Percentiles rank a stretch among this genome's conserved stretches.
phyloP scores from a whole-genome alignment of 208 protist species.

The Crithidia thermophila region DNA sequence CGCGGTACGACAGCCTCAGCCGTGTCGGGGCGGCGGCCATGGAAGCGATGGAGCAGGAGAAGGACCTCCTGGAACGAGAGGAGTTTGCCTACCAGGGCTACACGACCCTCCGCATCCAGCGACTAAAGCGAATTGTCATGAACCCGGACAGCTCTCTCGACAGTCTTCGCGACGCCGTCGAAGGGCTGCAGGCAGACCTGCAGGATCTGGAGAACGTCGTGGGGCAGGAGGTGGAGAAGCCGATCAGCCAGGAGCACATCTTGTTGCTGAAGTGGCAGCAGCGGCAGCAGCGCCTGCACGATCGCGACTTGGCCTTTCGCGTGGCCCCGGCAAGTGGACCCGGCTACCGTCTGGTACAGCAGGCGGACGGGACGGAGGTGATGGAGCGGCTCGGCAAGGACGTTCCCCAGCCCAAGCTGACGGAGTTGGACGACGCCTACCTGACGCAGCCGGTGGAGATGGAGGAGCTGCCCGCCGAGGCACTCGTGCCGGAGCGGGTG shows the following conservation, averaged over 20 bases:
- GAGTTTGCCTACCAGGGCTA: constrained; percentile 69
- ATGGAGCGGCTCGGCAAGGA: constrained; percentile 22
- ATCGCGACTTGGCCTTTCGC: constrained; percentile 25
- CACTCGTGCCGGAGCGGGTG: constrained; percentile 19
- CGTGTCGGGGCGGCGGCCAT: constrained; percentile 35
- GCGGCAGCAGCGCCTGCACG: constrained; percentile 33
- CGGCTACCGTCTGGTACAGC: constrained; percentile 22
- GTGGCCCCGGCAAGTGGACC: background rate
- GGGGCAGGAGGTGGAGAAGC: constrained; percentile 49
- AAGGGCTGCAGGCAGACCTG: constrained; percentile 40
- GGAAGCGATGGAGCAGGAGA: constrained; percentile 53
- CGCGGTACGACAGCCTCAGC: constrained; percentile 43
- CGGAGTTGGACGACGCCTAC: constrained; percentile 25
- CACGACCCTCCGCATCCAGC: constrained; percentile 57
- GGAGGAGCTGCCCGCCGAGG: constrained; percentile 25
- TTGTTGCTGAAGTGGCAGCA: constrained; percentile 42
- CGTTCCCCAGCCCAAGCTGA: background rate
- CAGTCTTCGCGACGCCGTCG: constrained; percentile 33
- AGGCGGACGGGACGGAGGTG: constrained; percentile 34
- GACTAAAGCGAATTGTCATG: constrained; percentile 48
- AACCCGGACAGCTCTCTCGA: constrained; percentile 16
- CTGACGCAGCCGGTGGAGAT: constrained; percentile 28
- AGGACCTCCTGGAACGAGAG: constrained; percentile 56
- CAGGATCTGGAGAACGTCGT: constrained; percentile 27
- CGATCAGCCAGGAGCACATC: constrained; percentile 28